A percentile compares a stretch with the other conserved stretches of the same genome.
Conservation (phyloP, 2,329 filamentous ascomycete species). For the Diplodia seriata region DNA sequence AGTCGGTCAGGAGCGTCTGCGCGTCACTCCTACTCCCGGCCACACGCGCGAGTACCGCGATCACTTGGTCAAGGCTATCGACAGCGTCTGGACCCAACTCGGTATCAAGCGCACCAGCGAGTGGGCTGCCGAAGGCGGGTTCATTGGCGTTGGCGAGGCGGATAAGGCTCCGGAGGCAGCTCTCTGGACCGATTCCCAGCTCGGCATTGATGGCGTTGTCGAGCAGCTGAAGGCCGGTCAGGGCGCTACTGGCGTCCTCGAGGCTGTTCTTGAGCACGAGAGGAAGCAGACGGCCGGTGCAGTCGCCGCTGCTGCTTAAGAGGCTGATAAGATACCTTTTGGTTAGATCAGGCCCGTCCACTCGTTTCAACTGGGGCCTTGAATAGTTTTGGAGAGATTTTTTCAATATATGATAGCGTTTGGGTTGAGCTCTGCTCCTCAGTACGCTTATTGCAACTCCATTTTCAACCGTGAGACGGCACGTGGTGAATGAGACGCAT, state of each 20-base stretch:
- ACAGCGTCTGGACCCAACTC: constrained; percentile 86
- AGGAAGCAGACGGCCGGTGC: constrained; percentile 51
- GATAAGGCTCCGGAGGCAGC: constrained; percentile 66
- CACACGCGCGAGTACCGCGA: constrained; percentile 86
- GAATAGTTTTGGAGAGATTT: constrained; percentile 3
- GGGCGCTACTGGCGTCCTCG: constrained; percentile 55
- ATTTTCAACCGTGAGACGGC: not conserved
- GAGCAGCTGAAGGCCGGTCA: constrained; percentile 61
- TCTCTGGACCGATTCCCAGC: constrained; percentile 92
- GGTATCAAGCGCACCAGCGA: constrained; percentile 91
- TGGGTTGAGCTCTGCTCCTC: constrained; percentile 29
- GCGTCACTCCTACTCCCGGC: constrained; percentile 94
- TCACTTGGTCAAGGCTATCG: constrained; percentile 81
- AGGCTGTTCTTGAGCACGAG: constrained; percentile 57
- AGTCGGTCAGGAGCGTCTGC: constrained; percentile 94
- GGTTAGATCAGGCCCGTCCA: constrained; percentile 23
- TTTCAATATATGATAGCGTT: not conserved
- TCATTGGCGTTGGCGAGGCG: constrained; percentile 88
- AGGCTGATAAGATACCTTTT: not conserved
- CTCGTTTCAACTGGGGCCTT: constrained; percentile 29
- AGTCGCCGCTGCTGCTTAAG: constrained; percentile 51
- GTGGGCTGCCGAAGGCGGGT: constrained; percentile 90
- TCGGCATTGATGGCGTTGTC: constrained; percentile 68
- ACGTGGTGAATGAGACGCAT: not conserved
- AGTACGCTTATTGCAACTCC: not conserved